These are phyloP conservation scores for Alternaria sp. DNA, from an alignment of 2,329 filamentous ascomycete genomes.

Conservation along the genomic window DNA sequence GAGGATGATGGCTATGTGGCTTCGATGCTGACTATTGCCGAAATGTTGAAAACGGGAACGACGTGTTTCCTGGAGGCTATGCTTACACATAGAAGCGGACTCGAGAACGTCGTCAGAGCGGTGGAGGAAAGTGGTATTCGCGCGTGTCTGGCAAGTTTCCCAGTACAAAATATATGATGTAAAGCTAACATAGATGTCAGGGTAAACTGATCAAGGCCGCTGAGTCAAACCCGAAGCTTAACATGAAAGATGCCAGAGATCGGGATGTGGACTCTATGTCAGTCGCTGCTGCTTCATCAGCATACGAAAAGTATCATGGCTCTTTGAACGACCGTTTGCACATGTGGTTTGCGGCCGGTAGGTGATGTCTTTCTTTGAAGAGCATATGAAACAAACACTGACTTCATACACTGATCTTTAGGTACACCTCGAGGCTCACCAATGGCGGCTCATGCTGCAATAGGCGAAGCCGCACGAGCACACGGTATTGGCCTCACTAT, in stretches of 20 bases:
- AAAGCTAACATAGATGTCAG: conserved; percentile 20
- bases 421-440: conserved; percentile 58
- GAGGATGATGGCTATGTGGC: conserved; percentile 48
- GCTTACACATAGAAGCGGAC: conserved; percentile 45
- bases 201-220: conserved; percentile 51
- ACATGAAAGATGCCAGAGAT: conserved; percentile 50
- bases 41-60: conserved; percentile 52
- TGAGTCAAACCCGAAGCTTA: conserved; percentile 46
- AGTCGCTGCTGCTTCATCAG: conserved; percentile 43
- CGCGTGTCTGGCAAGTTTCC: conserved; percentile 31
- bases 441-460: conserved; percentile 50
- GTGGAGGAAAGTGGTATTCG: conserved; percentile 47
- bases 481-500: conserved; percentile 58
- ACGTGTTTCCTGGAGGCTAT: conserved; percentile 52
- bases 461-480: conserved; percentile 52
- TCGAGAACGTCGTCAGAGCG: conserved; percentile 37
- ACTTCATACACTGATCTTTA: too few relatives aligned
- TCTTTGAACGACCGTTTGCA: conserved; percentile 55
- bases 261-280: conserved; percentile 50
- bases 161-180: rapidly evolving
- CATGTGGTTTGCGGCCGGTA: conserved; percentile 58
- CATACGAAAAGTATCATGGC: conserved; percentile 42
- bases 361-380: too few relatives aligned
- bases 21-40: conserved; percentile 45
- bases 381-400: too few relatives aligned